Conservation (phyloP, 2,329 filamentous ascomycete genomes). For the Lachnellula willkommii region DNA sequence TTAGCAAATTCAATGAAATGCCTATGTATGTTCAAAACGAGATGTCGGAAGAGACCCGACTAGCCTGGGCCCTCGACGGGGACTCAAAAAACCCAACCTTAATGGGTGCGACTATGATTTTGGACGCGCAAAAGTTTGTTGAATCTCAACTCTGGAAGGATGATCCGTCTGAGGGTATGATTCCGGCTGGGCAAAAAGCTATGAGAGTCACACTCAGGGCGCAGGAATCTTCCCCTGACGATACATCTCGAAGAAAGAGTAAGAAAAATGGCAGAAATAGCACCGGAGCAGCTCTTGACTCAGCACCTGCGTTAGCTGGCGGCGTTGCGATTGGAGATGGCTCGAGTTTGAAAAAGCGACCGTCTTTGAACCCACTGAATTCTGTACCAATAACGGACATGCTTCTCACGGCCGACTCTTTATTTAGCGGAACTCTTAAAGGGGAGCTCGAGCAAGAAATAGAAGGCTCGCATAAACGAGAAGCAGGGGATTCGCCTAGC, state of each 20-base stretch:
- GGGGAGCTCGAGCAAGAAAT: neutral
- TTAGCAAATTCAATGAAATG: slow-evolving; percentile 70
- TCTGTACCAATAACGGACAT: neutral
- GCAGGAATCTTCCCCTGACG: neutral
- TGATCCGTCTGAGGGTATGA: slow-evolving; percentile 17
- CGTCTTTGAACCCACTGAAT: neutral
- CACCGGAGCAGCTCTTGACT: slow-evolving; percentile 6
- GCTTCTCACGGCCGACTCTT: neutral
- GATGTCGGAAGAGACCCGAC: slow-evolving; percentile 57
- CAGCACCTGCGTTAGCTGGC: slow-evolving; percentile 18
- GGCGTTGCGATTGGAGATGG: slow-evolving; percentile 19
- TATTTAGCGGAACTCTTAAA: neutral
- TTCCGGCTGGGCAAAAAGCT: slow-evolving; percentile 23
- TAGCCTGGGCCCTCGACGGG: slow-evolving; percentile 63
- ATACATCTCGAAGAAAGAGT: slow-evolving; percentile 1
- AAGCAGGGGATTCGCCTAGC: neutral
- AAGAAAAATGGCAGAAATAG: slow-evolving; percentile 5
- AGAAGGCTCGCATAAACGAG: neutral
- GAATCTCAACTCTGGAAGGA: slow-evolving; percentile 32
- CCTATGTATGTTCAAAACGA: slow-evolving; percentile 60
- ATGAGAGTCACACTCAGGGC: slow-evolving; percentile 1
- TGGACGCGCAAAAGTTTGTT: slow-evolving; percentile 48
- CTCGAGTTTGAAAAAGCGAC: slow-evolving; percentile 15
- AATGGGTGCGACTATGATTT: slow-evolving; percentile 50
- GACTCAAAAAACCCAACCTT: slow-evolving; percentile 42